A percentile compares a stretch with the other conserved stretches of the same genome.
Conservation (phyloP, 257 asterid genomes). For the Solanum pimpinellifolium region DNA sequence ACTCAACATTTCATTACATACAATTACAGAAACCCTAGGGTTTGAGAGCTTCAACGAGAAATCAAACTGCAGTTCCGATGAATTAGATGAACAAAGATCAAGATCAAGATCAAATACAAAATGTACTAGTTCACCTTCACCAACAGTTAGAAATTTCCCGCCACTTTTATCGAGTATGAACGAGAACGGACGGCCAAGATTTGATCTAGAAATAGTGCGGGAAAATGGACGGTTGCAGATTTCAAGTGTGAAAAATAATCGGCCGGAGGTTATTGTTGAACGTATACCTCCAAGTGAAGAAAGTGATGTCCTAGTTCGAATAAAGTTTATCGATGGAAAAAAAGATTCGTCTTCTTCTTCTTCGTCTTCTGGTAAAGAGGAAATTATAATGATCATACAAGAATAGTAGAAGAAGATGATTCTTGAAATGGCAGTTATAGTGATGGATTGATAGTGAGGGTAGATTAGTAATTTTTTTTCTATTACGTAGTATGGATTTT, state of each 20-base stretch:
- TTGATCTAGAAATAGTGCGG: neutral
- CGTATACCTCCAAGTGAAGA: neutral
- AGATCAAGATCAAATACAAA: neutral
- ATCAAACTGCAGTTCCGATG: neutral
- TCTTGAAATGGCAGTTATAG: neutral
- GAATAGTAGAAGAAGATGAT: neutral
- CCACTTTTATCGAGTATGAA: slow-evolving; percentile 2
- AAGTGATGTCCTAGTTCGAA: neutral
- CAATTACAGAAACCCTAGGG: slow-evolving; percentile 3
- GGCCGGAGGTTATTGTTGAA: neutral
- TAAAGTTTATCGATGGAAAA: neutral
- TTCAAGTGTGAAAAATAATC: neutral
- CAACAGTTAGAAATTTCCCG: neutral
- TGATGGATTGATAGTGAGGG: neutral
- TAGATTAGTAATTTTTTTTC: neutral
- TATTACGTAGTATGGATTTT: neutral
- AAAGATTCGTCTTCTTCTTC: neutral
- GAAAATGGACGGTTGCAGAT: slow-evolving; percentile 6
- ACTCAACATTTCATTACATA: neutral
- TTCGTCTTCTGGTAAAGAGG: neutral
- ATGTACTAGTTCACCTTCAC: neutral
- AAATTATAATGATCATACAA: neutral
- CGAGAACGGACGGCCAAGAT: neutral
- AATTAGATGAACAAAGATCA: neutral
- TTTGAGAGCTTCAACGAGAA: slow-evolving; percentile 2